A percentile compares a stretch with the other conserved stretches of the same genome.
phyloP scores from a whole-genome alignment of 768 basidiomycete species.

The Tylopilus vinaceipallidus region DNA sequence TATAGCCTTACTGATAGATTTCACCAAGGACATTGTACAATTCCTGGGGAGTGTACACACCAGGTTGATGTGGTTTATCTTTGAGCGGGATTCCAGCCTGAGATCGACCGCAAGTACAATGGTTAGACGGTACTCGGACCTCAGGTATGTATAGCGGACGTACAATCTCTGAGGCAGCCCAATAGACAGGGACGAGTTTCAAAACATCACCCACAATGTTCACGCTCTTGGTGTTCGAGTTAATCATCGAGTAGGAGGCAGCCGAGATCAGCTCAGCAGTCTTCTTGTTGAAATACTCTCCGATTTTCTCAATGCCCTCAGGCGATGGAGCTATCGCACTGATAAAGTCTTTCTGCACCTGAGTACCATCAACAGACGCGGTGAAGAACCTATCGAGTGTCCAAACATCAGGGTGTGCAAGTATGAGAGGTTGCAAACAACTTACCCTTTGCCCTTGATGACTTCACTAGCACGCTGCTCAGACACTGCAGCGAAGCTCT shows the following conservation, averaged over 20 bases:
- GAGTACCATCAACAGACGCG: conserved; percentile 39
- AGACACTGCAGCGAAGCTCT: conserved; percentile 49
- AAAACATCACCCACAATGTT: conserved; percentile 72
- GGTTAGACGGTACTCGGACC: too few species aligned
- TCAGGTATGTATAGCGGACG: conserved; percentile 20
- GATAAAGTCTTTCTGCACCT: conserved; percentile 47
- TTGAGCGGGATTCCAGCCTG: conserved; percentile 76
- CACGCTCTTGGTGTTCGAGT: conserved; percentile 49
- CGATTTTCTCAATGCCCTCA: conserved; percentile 48
- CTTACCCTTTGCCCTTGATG: conserved; percentile 58
- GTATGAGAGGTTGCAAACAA: conserved; percentile 5
- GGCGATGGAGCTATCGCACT: conserved; percentile 46
- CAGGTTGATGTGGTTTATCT: conserved; percentile 48
- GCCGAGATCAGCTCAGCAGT: conserved; percentile 55
- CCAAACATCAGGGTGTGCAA: conserved; percentile 1
- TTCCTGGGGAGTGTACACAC: conserved; percentile 60
- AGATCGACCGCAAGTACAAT: too few species aligned
- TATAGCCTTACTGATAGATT: conserved; percentile 60
- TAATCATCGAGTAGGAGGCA: conserved; percentile 56
- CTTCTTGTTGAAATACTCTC: conserved; percentile 62
- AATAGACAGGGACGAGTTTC: conserved; percentile 61
- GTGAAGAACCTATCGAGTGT: conserved; percentile 58
- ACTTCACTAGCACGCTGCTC: conserved; percentile 50
- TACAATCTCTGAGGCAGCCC: conserved; percentile 71
- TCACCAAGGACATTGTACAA: conserved; percentile 64